phyloP scores from a whole-genome alignment of 768 basidiomycete genomes.

The Mycena maculata region DNA sequence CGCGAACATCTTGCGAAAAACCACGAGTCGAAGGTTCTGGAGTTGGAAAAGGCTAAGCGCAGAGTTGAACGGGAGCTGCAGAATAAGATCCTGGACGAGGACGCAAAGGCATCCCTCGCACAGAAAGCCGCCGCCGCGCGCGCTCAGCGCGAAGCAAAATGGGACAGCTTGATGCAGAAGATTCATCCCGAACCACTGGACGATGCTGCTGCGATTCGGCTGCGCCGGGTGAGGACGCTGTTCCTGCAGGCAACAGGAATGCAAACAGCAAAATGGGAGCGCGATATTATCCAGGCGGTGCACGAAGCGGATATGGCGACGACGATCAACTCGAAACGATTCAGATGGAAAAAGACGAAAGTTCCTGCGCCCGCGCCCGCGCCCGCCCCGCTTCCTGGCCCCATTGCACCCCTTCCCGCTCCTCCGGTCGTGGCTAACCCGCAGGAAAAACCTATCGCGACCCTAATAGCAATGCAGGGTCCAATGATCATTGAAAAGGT shows the following conservation, averaged over 20 bases:
- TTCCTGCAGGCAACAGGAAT: slow-evolving; percentile 69
- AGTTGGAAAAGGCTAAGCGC: slow-evolving; percentile 56
- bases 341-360: slow-evolving; percentile 13
- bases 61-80: slow-evolving; percentile 49
- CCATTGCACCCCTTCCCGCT: slow-evolving; percentile 42
- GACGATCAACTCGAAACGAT: slow-evolving; percentile 5
- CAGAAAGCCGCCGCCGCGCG: slow-evolving; percentile 75
- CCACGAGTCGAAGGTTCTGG: slow-evolving; percentile 52
- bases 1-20: slow-evolving; percentile 56
- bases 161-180: slow-evolving; percentile 66
- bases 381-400: slow-evolving; percentile 25
- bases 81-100: slow-evolving; percentile 51
- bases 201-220: slow-evolving; percentile 59
- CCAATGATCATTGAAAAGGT: slow-evolving; percentile 49
- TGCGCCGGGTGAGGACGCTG: slow-evolving; percentile 65
- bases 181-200: slow-evolving; percentile 67
- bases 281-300: slow-evolving; percentile 65
- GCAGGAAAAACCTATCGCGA: slow-evolving; percentile 63
- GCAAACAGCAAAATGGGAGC: slow-evolving; percentile 70
- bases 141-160: slow-evolving; percentile 69
- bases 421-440: slow-evolving; percentile 56
- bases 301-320: slow-evolving; percentile 62
- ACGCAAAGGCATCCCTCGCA: slow-evolving; percentile 64
- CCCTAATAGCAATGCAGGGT: slow-evolving; percentile 64
- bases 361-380: not conserved